phyloP scores from a whole-genome alignment of 2,329 filamentous ascomycete genomes.

The Colletotrichum orchidophilum region DNA sequence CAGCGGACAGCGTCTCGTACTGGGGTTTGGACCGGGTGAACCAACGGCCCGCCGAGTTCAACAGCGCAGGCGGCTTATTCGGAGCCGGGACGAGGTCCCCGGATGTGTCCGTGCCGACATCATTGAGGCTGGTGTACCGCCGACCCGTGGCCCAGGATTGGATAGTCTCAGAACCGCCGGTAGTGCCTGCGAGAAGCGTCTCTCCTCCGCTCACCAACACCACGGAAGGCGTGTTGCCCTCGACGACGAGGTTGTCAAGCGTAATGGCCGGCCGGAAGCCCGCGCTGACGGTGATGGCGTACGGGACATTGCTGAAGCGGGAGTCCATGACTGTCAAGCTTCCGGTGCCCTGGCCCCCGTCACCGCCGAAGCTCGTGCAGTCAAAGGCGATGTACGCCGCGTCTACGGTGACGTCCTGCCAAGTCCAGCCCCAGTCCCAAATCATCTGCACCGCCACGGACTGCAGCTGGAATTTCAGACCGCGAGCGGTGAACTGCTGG shows the following conservation, averaged over 20 bases:
- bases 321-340: conserved; percentile 48
- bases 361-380: background rate
- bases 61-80: background rate
- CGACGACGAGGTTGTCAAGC: background rate
- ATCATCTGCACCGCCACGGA: conserved; percentile 73
- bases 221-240: background rate
- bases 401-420: conserved; percentile 40
- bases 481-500: conserved; percentile 54
- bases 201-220: background rate
- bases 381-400: background rate
- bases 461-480: conserved; percentile 72
- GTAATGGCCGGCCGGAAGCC: background rate
- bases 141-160: background rate
- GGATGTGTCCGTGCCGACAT: background rate
- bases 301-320: conserved; percentile 8
- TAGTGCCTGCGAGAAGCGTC: background rate
- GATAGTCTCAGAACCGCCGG: background rate
- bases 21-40: conserved; percentile 64
- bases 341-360: background rate
- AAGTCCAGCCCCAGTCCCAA: conserved; percentile 78
- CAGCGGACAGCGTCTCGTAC: conserved; percentile 46
- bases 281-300: conserved; percentile 44
- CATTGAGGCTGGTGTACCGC: background rate
- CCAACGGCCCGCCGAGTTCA: conserved; percentile 41
- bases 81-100: background rate